phyloP scores from a whole-genome alignment of 202 grass and related monocot species.

The Brachypodium distachyon region DNA sequence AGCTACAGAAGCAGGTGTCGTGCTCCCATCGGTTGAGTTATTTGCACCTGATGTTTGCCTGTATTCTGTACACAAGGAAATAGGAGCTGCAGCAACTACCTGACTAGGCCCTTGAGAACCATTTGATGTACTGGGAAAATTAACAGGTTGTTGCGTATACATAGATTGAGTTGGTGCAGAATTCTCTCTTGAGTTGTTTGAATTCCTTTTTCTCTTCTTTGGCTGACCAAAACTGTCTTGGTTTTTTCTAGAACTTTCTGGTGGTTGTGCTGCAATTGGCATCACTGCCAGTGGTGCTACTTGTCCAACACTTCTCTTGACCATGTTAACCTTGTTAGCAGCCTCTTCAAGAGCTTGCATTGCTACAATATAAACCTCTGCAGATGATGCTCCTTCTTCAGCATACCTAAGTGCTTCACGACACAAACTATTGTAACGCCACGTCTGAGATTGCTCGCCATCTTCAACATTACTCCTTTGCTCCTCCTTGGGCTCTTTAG shows the following conservation, averaged over 20 bases:
- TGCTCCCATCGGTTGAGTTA: constrained; percentile 23
- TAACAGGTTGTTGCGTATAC: constrained; percentile 46
- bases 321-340: constrained; percentile 49
- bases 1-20: constrained; percentile 8
- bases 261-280: constrained; percentile 42
- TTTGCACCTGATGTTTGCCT: constrained; percentile 31
- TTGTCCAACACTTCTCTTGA: constrained; percentile 47
- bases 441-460: constrained; percentile 48
- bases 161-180: constrained; percentile 22
- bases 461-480: constrained; percentile 54
- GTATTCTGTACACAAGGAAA: constrained; percentile 29
- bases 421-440: constrained; percentile 54
- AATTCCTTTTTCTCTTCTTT: constrained; percentile 44
- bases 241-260: constrained; percentile 27
- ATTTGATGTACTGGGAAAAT: constrained; percentile 40
- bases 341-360: constrained; percentile 60
- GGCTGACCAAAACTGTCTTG: constrained; percentile 27
- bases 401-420: constrained; percentile 59
- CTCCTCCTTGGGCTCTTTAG: constrained; percentile 40
- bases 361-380: constrained; percentile 47
- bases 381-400: constrained; percentile 53
- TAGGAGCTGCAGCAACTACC: constrained; percentile 26
- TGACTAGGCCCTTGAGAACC: constrained; percentile 34
- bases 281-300: constrained; percentile 36
- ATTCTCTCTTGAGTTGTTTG: constrained; percentile 33